These are phyloP conservation scores for Triticum dicoccoides DNA, from an alignment of 176 grass and related monocot genomes.

Conservation along the genomic window DNA sequence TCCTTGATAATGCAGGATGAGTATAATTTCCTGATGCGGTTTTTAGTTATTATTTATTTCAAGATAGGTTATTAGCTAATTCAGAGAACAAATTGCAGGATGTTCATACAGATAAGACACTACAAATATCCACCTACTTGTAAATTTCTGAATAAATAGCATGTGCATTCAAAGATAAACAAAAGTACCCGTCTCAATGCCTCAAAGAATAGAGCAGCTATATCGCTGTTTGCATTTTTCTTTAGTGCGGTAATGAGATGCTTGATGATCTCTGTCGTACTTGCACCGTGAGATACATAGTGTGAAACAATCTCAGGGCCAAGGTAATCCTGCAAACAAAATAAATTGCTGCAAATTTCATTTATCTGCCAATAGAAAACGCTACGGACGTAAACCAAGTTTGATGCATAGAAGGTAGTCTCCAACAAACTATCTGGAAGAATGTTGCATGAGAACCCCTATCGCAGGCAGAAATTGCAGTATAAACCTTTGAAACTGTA, in stretches of 20 bases:
- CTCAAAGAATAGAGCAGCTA: constrained; percentile 71
- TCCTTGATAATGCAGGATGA: not conserved
- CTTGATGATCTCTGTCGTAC: constrained; percentile 87
- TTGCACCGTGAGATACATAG: constrained; percentile 70
- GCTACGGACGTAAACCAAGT: not conserved
- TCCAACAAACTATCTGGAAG: constrained; percentile 4
- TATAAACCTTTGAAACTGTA: constrained; percentile 77
- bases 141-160: not conserved
- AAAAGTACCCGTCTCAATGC: constrained; percentile 80
- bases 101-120: not conserved
- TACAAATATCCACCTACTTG: not conserved
- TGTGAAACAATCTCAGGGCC: constrained; percentile 93
- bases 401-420: not conserved
- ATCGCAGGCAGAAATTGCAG: constrained; percentile 21
- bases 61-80: not conserved
- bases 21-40: not conserved
- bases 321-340: constrained; percentile 76
- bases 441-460: constrained; percentile 18
- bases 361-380: not conserved
- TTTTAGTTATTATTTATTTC: not conserved
- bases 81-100: not conserved
- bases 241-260: constrained; percentile 71
- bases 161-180: constrained; percentile 12
- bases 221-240: constrained; percentile 65
- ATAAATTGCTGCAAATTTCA: not conserved